Conservation (phyloP, 257 asterid genomes). For the Eucommia ulmoides region DNA sequence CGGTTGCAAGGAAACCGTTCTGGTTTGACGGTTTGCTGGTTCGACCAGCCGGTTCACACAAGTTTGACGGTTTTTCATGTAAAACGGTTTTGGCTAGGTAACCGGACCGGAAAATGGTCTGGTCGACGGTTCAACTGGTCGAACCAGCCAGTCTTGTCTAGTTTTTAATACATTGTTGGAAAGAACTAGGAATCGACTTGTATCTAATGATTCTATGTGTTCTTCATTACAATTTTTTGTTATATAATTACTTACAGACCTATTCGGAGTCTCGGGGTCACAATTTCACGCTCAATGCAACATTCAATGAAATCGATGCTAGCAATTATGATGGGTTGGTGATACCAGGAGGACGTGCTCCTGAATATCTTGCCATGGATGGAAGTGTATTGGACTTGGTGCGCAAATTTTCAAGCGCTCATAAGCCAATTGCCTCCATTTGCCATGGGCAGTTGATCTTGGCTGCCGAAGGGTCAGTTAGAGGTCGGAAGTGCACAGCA, state of each 20-base stretch:
- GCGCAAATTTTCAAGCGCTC: slow-evolving; percentile 30
- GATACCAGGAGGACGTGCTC: slow-evolving; percentile 97
- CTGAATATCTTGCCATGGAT: slow-evolving; percentile 79
- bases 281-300: slow-evolving; percentile 77
- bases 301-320: slow-evolving; percentile 55
- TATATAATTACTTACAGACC: slow-evolving; percentile 43
- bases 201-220: background rate
- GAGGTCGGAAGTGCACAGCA: slow-evolving; percentile 77
- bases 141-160: background rate
- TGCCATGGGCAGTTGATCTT: slow-evolving; percentile 90
- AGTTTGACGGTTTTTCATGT: background rate
- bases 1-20: no score
- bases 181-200: background rate
- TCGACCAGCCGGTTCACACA: background rate
- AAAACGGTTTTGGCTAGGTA: background rate
- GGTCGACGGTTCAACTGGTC: no score
- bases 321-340: slow-evolving; percentile 69
- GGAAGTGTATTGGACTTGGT: slow-evolving; percentile 54
- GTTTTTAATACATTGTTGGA: background rate
- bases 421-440: slow-evolving; percentile 66
- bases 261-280: slow-evolving; percentile 85
- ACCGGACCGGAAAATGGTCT: background rate
- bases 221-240: slow-evolving; percentile 5
- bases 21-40: background rate
- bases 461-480: slow-evolving; percentile 66